Evolutionary conservation across 768 basidiomycete species (phyloP), one percentile per base, ranked within the genome.

Genomic region (Tricholoma bakamatsutake): DNA sequence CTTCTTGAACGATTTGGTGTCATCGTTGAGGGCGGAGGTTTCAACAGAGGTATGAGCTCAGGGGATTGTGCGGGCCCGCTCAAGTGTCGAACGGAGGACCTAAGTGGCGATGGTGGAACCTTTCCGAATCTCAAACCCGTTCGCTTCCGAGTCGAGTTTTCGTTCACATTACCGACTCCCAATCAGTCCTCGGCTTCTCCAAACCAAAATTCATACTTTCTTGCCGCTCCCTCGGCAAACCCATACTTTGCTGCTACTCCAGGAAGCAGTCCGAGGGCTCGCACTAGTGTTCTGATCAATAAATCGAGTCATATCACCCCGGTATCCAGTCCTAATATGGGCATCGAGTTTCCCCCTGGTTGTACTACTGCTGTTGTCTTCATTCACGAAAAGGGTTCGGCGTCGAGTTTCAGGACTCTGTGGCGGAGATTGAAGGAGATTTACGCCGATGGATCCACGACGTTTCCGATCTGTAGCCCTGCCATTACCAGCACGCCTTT

Each of bases 351-450:
- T 40, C 75, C 76, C 11, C 65, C 68, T 11, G 77, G 74, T 1
- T 73, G 72, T 61, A 58, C 65, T 54, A 89, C 88, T 42, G 83
- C 83, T 42, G 80, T 95, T 58, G 83, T 85, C 53, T 73, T 98
- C 62, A 80, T 90, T 21, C 85, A 90, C 60, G 94, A 97, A 76
- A 97, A 93, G 70, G 95, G 95, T 24, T 90, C 93, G 5, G 79
- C 88, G 65, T 87, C 91, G 53, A 86, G 89, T 46, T 96, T 97
- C 75, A 87, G 85, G 69, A 73, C 78, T 5, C 76, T 93, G 10
- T 90, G 87, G 76, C 81, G 81, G 64, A 80, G 81, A 60, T 68
- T 95, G 61, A 81, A 85, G 64, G 82, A 84, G 39, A 80, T 83
- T 59, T 93, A 91, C 82, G 74, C 71, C 34, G 63, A 68, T 66